Evolutionary conservation across 306 rosid genomes (phyloP).

Genomic region (Castanea crenata): DNA sequence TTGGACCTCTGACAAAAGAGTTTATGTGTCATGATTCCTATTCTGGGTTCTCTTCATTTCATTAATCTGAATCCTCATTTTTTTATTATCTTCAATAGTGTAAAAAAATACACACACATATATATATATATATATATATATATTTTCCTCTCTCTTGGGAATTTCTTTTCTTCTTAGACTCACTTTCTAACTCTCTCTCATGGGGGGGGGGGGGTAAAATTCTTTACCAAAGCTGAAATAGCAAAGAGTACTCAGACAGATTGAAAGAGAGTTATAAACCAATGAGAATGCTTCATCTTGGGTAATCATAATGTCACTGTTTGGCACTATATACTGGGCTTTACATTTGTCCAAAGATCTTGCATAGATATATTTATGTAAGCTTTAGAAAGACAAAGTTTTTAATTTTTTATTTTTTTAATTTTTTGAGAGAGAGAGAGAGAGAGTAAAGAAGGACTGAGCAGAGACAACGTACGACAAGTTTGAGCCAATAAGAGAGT

Average conservation of each 20-base stretch:
- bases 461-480: constrained; percentile 41
- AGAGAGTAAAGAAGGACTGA: constrained; percentile 6
- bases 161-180: not conserved
- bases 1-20: constrained; percentile 68
- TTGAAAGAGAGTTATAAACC: constrained; percentile 42
- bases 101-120: not conserved
- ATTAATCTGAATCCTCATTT: constrained; percentile 43
- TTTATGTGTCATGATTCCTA: constrained; percentile 62
- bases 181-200: constrained; percentile 10
- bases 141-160: not conserved
- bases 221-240: constrained; percentile 25
- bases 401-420: no score
- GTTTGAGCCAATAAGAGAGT: constrained; percentile 60
- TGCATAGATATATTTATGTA: constrained; percentile 51
- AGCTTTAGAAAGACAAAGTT: constrained; percentile 25
- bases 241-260: constrained; percentile 15
- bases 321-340: constrained; percentile 35
- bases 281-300: constrained; percentile 28
- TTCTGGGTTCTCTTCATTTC: constrained; percentile 33
- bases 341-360: constrained; percentile 50
- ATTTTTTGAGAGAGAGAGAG: constrained; percentile 1
- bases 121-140: no score
- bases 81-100: constrained; percentile 22
- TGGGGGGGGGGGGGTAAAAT: constrained; percentile 21
- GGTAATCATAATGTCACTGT: constrained; percentile 42